Base-by-base conservation (phyloP, 2,329 filamentous ascomycete species). In the Trichoderma asperellum region DNA sequence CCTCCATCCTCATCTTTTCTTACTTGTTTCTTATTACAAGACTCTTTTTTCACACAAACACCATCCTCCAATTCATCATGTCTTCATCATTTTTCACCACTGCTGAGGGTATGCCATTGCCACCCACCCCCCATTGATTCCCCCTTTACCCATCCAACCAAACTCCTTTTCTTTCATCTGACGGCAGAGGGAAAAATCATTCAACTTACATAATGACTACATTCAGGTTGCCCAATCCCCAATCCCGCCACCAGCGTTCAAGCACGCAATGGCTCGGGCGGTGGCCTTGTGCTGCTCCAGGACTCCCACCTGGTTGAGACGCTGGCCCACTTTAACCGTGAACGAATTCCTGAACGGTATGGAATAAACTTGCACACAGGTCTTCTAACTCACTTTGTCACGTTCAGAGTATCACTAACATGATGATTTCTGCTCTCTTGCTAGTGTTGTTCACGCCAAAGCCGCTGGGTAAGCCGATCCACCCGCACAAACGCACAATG, bases 371-470 rank as follows among this genome's bases (percentile, higher is more conserved):
- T 12, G 29, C 32, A 12, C n/a, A 37, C n/a, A 8, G 8, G 29
- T 11, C 16, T 35, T 34, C 8, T 57, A 43, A 18, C 27, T 35
- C 18, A 4, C 7, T 12, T 53, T 29, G 4, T 35, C 14, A 1
- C 7, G 32, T 49, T n/a, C n/a, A n/a, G n/a, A 24, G 3, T 16
- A 16, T 14, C 12, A 24, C 53, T 66, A 35, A 66, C 53, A 35
- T n/a, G 40, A n/a, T 43, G 6, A 4, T 29, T 21, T 29, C 21
- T 4, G 10, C 18, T 12, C 24, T 40, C 1, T 2, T 18, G 7
- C 40, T 21, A 66, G 63, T 58, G 63, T 66, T 16, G 78, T 79
- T 1, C 78, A 79, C 35, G 78, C 78, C 6, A 76, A 76, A 29
- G 77, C 74, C 5, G 76, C 72, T 6, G 77, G 85, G 35, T 68